Base-by-base conservation (phyloP, 208 protist species). In the Tetramitus jugosus region DNA sequence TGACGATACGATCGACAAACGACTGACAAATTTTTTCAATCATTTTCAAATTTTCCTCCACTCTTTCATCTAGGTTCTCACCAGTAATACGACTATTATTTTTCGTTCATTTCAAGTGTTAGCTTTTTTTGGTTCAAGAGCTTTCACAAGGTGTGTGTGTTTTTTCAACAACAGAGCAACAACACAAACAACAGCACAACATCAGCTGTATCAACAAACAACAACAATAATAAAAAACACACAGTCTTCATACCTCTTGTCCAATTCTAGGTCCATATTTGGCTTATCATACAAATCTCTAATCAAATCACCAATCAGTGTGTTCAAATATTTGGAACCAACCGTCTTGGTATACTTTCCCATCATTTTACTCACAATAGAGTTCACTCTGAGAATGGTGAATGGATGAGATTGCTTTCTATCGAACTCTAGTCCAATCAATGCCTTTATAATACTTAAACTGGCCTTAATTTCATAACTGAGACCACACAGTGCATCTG, bases 321-420 rank as follows among this genome's bases (percentile, higher is more conserved):
- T 43, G 35, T 35, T 53, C 13, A 74, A 37, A 53, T 74, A 74
- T 35, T 74, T n/a, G 20, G 39, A 39, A 39, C 67, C 67, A 31
- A 74, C 67, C 26, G 14, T 52, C 35, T 74, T 77, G 3, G 74
- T 71, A 40, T 71, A 77, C 52, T 71, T 67, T 29, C 74, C 74
- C 74, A 77, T 77, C 74, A 77, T 77, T 69, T 77, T 77, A 23
- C 31, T 45, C 14, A 69, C 74, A 40, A 77, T 77, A 40, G 74
- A 77, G n/a, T 77, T 77, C 3, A 61, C 74, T 29, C 74, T 3
- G 13, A 77, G 42, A 39, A 77, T 77, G 13, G 74, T 77, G 13
- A 7, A 29, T 14, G 74, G 74, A 53, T 77, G 74, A 7, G 3
- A 23, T 61, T 52, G 42, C 53, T 77, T 77, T 77, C 62, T 60